Evolutionary conservation across 163 green algal genomes (phyloP), one percentile per base, ranked within the genome.

Genomic region (Volvox carteri): DNA sequence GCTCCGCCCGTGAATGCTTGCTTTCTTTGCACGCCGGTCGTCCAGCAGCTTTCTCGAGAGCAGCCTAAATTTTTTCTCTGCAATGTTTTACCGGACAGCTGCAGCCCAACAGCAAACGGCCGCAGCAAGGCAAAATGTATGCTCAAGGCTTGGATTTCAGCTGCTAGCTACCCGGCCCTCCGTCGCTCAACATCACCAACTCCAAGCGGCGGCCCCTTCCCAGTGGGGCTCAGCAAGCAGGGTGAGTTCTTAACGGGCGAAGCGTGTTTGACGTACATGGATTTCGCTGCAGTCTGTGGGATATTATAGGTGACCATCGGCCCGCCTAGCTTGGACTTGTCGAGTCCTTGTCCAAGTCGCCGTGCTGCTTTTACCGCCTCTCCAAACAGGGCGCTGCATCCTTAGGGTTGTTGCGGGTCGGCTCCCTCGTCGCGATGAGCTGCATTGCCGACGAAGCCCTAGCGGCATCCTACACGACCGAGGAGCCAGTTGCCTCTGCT

Each of bases 381-480:
- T 12, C 1, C 9, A 21, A 48, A 33, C 78, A 86, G 78, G 48
- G 58, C n/a, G 44, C 62, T 33, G 62, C 62, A 0, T 48, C 54
- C 1, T 14, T 54, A 68, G 62, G 44, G 30, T 25, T 87, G 11
- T 54, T 54, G 1, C 60, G 79, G 9, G 62, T 50, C 9, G 79
- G 79, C 19, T 78, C 79, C 1, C 44, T 87, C 7, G 18, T 78
- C 35, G 79, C 79, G 18, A 87, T 78, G 62, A 52, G n/a, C 19
- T 87, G 79, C 60, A 16, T 77, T 11, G 79, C 79, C 39, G 42
- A 87, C 44, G 79, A 68, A 41, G 79, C 62, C n/a, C 46, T 78
- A 23, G 78, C 58, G 21, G 79, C 79, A 21, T 86, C 78, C n/a
- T 77, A 77, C 28, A 46, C 74, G 9, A 33, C 78, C 19, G 78